Conservation (phyloP, 106 monocot genomes). For the Acorus calamus region DNA sequence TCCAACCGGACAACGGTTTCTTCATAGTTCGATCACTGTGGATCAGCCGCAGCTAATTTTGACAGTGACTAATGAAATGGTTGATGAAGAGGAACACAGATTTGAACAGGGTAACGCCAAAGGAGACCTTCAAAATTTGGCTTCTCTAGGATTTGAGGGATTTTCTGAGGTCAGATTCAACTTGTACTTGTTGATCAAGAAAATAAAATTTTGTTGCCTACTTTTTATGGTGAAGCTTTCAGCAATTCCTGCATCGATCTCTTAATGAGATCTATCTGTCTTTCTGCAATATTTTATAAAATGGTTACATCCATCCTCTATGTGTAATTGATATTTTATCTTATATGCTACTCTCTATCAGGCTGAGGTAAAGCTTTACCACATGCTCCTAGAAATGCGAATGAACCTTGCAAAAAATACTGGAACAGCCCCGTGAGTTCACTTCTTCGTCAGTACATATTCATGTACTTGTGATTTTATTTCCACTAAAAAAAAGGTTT, state of each 20-base stretch:
- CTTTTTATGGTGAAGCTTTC: too few relatives aligned
- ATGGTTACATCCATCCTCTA: background rate
- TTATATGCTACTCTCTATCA: slow-evolving; percentile 14
- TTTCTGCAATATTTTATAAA: background rate
- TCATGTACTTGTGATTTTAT: too few relatives aligned
- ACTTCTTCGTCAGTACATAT: too few relatives aligned
- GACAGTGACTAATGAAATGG: slow-evolving; percentile 73
- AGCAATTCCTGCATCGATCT: too few relatives aligned
- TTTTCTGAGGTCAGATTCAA: slow-evolving; percentile 60
- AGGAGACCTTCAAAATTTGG: slow-evolving; percentile 32
- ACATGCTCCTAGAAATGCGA: slow-evolving; percentile 61
- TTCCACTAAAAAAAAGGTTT: too few relatives aligned
- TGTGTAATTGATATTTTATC: background rate
- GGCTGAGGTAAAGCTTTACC: slow-evolving; percentile 65
- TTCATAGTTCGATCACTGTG: slow-evolving; percentile 24
- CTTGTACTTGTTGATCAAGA: too few relatives aligned
- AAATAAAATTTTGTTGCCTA: too few relatives aligned
- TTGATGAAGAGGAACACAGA: slow-evolving; percentile 58
- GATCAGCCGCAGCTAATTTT: slow-evolving; percentile 52
- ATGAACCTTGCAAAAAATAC: slow-evolving; percentile 64
- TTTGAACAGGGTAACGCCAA: slow-evolving; percentile 27
- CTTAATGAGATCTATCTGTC: too few relatives aligned
- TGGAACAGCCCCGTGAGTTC: slow-evolving; percentile 94
- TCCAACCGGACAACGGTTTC: slow-evolving; percentile 50
- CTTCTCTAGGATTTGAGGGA: slow-evolving; percentile 40